These are phyloP conservation scores for Platanthera guangdongensis DNA, from an alignment of 106 monocot species.

Conservation along the genomic window DNA sequence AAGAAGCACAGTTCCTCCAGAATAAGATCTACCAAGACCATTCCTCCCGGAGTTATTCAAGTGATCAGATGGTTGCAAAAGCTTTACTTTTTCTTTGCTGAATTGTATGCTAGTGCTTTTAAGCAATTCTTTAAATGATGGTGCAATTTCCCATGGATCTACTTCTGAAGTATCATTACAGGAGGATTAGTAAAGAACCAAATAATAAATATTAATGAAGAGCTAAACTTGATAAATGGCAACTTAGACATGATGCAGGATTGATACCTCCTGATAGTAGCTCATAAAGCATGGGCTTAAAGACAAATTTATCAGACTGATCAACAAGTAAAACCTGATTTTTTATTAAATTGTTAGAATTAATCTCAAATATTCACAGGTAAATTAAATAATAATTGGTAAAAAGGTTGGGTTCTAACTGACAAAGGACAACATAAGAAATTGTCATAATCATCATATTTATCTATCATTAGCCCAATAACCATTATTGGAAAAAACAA, in stretches of 20 bases:
- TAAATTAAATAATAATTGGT: background rate
- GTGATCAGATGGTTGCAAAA: constrained; percentile 62
- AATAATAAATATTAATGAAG: background rate
- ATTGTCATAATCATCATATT: too few relatives aligned
- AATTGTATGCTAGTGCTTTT: constrained; percentile 70
- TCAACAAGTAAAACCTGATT: constrained; percentile 85
- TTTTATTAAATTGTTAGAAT: background rate
- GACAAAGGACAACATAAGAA: too few relatives aligned
- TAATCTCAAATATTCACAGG: background rate
- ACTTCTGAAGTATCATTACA: constrained; percentile 60
- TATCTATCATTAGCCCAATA: too few relatives aligned
- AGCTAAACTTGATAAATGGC: background rate
- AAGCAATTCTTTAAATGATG: constrained; percentile 70
- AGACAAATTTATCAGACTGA: constrained; percentile 92
- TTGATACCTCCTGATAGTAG: constrained; percentile 80
- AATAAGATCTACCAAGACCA: constrained; percentile 19
- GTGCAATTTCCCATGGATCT: constrained; percentile 95
- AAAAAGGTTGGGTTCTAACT: background rate
- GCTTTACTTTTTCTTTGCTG: constrained; percentile 76
- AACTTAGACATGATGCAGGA: constrained; percentile 1
- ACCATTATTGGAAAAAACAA: too few relatives aligned
- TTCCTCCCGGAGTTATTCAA: constrained; percentile 20
- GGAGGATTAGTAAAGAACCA: constrained; percentile 5
- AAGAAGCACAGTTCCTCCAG: constrained; percentile 73
- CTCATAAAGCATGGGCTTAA: constrained; percentile 95